Percentiles rank a stretch among this genome's conserved stretches.
These are phyloP conservation scores for Glarea lozoyensis DNA, from an alignment of 495 filamentous ascomycete species.

Conservation along the genomic window DNA sequence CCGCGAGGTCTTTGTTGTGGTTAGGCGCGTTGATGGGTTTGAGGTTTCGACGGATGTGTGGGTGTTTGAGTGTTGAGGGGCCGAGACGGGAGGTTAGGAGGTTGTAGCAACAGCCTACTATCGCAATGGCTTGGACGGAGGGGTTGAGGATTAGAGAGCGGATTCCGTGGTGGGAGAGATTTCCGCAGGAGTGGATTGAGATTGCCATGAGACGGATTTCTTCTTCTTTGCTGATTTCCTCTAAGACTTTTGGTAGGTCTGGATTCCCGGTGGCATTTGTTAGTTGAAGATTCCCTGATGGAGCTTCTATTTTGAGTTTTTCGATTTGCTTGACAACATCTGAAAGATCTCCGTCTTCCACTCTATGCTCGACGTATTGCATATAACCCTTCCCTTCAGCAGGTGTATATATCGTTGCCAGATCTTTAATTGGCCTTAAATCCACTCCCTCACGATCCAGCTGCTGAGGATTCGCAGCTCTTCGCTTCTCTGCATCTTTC, in stretches of 20 bases:
- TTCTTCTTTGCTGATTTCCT: constrained; percentile 19
- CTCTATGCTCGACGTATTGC: constrained; percentile 52
- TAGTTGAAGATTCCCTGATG: neutral
- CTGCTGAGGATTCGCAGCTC: constrained; percentile 22
- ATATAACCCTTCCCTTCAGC: constrained; percentile 55
- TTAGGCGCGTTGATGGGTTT: constrained; percentile 44
- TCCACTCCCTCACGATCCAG: constrained; percentile 29
- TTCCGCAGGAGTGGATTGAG: constrained; percentile 94
- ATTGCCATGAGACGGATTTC: constrained; percentile 62
- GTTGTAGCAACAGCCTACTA: constrained; percentile 98
- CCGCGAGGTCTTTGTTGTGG: constrained; percentile 38
- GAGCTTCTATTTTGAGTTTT: constrained; percentile 9
- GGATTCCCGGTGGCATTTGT: neutral
- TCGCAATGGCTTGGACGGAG: constrained; percentile 74
- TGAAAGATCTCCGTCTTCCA: constrained; percentile 51
- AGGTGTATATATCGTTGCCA: constrained; percentile 35
- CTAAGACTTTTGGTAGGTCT: constrained; percentile 25
- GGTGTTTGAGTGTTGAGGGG: constrained; percentile 76
- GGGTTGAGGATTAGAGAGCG: constrained; percentile 78
- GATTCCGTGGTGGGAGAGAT: constrained; percentile 90
- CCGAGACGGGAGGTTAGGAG: constrained; percentile 83
- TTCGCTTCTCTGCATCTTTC: constrained; percentile 29
- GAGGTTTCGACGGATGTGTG: constrained; percentile 51
- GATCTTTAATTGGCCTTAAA: constrained; percentile 35
- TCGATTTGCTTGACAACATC: constrained; percentile 39